These are phyloP conservation scores for Magnaporthiopsis rhizophila DNA, from an alignment of 2,329 filamentous ascomycete species.

Conservation along the genomic window DNA sequence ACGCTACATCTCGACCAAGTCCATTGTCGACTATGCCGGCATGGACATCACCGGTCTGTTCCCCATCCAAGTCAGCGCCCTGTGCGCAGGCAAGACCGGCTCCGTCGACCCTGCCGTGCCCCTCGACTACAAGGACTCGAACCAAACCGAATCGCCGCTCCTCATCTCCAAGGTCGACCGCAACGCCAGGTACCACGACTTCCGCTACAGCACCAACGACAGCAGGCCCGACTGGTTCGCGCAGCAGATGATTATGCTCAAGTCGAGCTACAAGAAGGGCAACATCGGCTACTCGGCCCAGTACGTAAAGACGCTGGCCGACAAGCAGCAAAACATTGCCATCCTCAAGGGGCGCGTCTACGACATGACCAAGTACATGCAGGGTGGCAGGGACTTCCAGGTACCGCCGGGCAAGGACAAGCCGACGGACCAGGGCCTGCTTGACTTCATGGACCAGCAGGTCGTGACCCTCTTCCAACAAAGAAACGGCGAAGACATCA, in stretches of 20 bases:
- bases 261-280: conserved; percentile 75
- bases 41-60: conserved; percentile 82
- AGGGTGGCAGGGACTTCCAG: conserved; percentile 61
- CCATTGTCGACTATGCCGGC: conserved; percentile 74
- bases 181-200: conserved; percentile 85
- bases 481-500: conserved; percentile 70
- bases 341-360: conserved; percentile 77
- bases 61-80: conserved; percentile 85
- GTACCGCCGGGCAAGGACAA: conserved; percentile 44
- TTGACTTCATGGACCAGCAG: conserved; percentile 71
- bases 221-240: conserved; percentile 85
- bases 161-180: conserved; percentile 59
- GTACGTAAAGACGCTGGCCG: conserved; percentile 66
- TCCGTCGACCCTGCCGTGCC: conserved; percentile 62
- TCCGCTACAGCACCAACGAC: conserved; percentile 76
- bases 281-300: conserved; percentile 73
- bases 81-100: conserved; percentile 73
- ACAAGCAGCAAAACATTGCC: conserved; percentile 61
- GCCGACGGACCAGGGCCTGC: conserved; percentile 34
- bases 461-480: conserved; percentile 72
- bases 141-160: conserved; percentile 60
- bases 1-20: conserved; percentile 48
- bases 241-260: conserved; percentile 75
- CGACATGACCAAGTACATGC: conserved; percentile 77
- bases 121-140: conserved; percentile 73